phyloP scores from a whole-genome alignment of 2,329 filamentous ascomycete species.

The Pestalotiopsis sp. region DNA sequence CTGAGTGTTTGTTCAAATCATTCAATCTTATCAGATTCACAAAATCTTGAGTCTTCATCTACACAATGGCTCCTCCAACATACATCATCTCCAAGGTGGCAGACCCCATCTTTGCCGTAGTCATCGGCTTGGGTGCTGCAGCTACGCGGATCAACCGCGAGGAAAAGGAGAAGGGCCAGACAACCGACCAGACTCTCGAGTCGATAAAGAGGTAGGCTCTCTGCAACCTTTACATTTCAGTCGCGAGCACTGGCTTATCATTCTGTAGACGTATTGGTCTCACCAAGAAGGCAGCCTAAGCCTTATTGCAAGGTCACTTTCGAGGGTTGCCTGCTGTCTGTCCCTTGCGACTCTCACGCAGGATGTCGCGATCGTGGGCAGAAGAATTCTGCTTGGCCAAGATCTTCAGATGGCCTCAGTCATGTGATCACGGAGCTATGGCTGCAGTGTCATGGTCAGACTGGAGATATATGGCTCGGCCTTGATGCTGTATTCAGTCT shows the following conservation, averaged over 20 bases:
- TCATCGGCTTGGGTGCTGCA: constrained; percentile 59
- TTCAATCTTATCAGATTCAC: background rate
- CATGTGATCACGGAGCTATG: background rate
- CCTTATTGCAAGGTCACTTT: background rate
- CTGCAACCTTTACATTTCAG: background rate
- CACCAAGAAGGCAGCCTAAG: background rate
- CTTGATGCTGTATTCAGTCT: background rate
- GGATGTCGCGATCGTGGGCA: background rate
- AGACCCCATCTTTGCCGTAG: constrained; percentile 61
- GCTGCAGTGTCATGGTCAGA: background rate
- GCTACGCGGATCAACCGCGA: constrained; percentile 62
- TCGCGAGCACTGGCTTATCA: background rate
- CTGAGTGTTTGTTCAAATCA: background rate
- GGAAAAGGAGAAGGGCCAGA: constrained; percentile 59
- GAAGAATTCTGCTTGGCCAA: background rate
- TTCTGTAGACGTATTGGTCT: constrained; percentile 13
- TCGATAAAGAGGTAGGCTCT: constrained; percentile 45
- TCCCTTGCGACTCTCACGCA: background rate
- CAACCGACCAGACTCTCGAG: constrained; percentile 52
- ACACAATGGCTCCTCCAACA: constrained; percentile 53
- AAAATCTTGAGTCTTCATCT: background rate
- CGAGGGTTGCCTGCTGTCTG: background rate
- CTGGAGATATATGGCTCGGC: too few species aligned
- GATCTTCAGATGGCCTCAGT: background rate
- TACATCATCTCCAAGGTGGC: constrained; percentile 64